Evolutionary conservation across 495 filamentous ascomycete species (phyloP), one percentile per base, ranked within the genome.

Genomic region (Tricharina praecox): DNA sequence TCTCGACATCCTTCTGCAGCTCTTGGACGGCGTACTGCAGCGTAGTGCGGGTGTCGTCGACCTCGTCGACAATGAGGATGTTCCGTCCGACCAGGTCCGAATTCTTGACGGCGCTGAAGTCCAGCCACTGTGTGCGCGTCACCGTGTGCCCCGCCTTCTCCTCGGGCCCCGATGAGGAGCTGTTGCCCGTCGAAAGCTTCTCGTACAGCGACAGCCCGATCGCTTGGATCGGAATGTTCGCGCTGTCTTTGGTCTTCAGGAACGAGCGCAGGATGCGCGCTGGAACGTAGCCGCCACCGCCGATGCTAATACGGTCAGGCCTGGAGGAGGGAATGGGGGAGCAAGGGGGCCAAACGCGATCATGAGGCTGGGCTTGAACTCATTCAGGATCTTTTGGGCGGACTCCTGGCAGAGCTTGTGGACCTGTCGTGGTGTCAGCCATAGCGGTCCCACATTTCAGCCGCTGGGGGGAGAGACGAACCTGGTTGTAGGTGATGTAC

Each of bases 161-260:
- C 56, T 81, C 71, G 38, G 69, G 66, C 24, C 56, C 58, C n/a
- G n/a, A n/a, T n/a, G n/a, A n/a, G n/a, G n/a, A n/a, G n/a, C n/a
- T n/a, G n/a, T n/a, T n/a, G 48, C 72, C 71, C 21, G 67, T 66
- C 39, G 76, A 66, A 23, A 95, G 79, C 32, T 75, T 71, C 67
- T 99, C 90, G 69, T 99, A 99, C 43, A 99, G 78, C 20, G 86
- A 94, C 38, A 99, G 79, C 40, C 90, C 90, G 63, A 99, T 99
- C 26, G 90, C 90, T 73, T 99, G 90, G 66, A 99, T 99, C 49
- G 90, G 88, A 63, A 99, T 99, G 68, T 99, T 99, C 62, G 85
- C 73, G 53, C 72, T 75, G 50, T 81, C 83, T 43, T 82, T 72
- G 59, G 77, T 76, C 71, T 94, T 95, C 62, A 99, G 84, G 70